phyloP scores from a whole-genome alignment of 202 grass and related monocot species.

The Panicum virgatum region DNA sequence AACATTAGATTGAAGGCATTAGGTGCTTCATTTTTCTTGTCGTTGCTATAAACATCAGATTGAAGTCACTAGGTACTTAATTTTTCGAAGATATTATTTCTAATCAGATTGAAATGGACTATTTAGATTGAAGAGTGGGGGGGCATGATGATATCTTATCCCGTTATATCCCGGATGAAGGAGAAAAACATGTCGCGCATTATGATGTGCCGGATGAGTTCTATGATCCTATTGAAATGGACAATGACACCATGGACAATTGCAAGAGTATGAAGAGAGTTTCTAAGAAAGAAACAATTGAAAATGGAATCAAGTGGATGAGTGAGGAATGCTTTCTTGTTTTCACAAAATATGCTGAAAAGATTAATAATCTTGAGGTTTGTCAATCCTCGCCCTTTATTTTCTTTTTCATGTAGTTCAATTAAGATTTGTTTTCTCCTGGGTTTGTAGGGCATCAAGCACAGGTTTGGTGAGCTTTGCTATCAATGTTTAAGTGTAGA shows the following conservation, averaged over 20 bases:
- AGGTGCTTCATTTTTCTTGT: too few species aligned
- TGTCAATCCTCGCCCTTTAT: background rate
- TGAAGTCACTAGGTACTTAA: too few species aligned
- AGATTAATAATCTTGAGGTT: conserved; percentile 4
- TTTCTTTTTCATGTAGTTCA: background rate
- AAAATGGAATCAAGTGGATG: conserved; percentile 15
- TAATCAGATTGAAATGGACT: too few species aligned
- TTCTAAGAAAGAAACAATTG: background rate
- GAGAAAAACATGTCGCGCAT: too few species aligned
- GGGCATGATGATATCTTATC: too few species aligned
- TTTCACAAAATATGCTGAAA: background rate
- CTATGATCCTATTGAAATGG: background rate
- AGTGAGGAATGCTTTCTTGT: conserved; percentile 30
- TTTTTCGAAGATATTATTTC: too few species aligned
- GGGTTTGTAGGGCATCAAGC: background rate
- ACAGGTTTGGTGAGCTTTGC: conserved; percentile 25
- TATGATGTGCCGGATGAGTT: background rate
- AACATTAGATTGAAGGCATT: too few species aligned
- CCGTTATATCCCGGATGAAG: too few species aligned
- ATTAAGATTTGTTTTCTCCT: background rate
- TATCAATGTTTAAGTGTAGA: background rate
- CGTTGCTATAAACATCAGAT: too few species aligned
- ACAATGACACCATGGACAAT: background rate
- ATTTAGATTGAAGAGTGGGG: too few species aligned
- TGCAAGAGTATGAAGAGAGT: background rate